Evolutionary conservation across 306 rosid species (phyloP).

Genomic region (Cicer arietinum): DNA sequence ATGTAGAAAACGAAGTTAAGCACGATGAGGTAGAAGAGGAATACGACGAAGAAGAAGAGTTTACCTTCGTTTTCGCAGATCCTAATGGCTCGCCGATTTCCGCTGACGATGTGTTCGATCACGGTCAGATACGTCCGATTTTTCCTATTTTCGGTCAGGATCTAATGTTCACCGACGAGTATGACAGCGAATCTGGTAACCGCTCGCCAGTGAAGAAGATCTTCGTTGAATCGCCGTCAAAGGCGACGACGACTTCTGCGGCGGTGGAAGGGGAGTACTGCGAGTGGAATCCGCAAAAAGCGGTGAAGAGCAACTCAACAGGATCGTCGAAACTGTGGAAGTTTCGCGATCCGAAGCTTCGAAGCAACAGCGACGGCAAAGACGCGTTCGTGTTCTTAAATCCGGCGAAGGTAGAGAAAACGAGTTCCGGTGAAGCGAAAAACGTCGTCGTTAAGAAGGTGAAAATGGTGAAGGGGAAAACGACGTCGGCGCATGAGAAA

Average conservation of each 20-base stretch:
- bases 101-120: constrained; percentile 71
- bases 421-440: constrained; percentile 12
- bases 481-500: constrained; percentile 67
- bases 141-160: constrained; percentile 68
- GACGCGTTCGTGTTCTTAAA: constrained; percentile 75
- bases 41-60: constrained; percentile 57
- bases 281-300: constrained; percentile 62
- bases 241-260: constrained; percentile 2
- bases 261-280: constrained; percentile 62
- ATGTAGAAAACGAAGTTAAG: neutral
- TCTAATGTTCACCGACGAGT: constrained; percentile 53
- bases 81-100: constrained; percentile 63
- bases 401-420: constrained; percentile 28
- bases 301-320: constrained; percentile 79
- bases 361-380: constrained; percentile 87
- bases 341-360: constrained; percentile 60
- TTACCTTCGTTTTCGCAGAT: constrained; percentile 62
- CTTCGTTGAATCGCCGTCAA: constrained; percentile 47
- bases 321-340: constrained; percentile 84
- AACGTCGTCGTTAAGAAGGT: constrained; percentile 36
- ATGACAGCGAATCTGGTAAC: constrained; percentile 37
- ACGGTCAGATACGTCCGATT: constrained; percentile 79
- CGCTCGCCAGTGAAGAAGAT: constrained; percentile 63
- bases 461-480: constrained; percentile 36
- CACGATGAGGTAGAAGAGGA: neutral